A percentile compares a stretch with the other conserved stretches of the same genome.
Conservation (phyloP, 2,329 filamentous ascomycete genomes). For the Sphaerulina musiva region DNA sequence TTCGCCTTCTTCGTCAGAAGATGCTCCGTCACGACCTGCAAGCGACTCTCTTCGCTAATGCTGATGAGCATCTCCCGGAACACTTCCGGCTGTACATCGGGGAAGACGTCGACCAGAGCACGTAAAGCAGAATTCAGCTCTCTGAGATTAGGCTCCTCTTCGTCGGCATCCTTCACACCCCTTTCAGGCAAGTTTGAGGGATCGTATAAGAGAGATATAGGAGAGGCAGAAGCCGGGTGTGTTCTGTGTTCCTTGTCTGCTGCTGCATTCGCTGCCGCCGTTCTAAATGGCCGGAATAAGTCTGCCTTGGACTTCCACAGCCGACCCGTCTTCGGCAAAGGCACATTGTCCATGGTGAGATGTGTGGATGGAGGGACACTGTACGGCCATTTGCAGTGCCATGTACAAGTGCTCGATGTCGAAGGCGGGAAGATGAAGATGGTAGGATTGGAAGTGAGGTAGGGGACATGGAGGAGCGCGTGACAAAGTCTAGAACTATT, state of each 20-base stretch:
- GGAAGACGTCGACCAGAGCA: conserved; percentile 65
- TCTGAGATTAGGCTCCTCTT: conserved; percentile 54
- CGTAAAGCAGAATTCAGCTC: conserved; percentile 65
- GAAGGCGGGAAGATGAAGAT: too few species aligned
- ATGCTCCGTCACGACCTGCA: conserved; percentile 70
- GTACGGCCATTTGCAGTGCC: background rate
- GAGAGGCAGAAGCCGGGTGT: background rate
- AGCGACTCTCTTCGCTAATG: conserved; percentile 68
- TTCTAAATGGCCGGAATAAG: conserved; percentile 31
- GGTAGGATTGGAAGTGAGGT: too few species aligned
- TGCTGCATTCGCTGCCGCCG: conserved; percentile 17
- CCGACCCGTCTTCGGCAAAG: conserved; percentile 23
- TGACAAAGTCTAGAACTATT: too few species aligned
- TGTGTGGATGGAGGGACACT: background rate
- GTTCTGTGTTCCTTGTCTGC: conserved; percentile 19
- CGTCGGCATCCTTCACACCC: background rate
- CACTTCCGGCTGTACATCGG: conserved; percentile 73
- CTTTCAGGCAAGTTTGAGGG: conserved; percentile 16
- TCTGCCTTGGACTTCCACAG: conserved; percentile 32
- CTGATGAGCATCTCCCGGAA: conserved; percentile 73
- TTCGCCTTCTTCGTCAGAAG: conserved; percentile 64
- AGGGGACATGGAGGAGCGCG: too few species aligned
- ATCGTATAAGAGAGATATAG: conserved; percentile 26
- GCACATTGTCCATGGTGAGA: conserved; percentile 27
- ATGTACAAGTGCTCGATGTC: background rate